Percentiles rank a stretch among this genome's conserved stretches.
These are phyloP conservation scores for Colletotrichum limetticola DNA, from an alignment of 2,329 filamentous ascomycete genomes.

Conservation along the genomic window DNA sequence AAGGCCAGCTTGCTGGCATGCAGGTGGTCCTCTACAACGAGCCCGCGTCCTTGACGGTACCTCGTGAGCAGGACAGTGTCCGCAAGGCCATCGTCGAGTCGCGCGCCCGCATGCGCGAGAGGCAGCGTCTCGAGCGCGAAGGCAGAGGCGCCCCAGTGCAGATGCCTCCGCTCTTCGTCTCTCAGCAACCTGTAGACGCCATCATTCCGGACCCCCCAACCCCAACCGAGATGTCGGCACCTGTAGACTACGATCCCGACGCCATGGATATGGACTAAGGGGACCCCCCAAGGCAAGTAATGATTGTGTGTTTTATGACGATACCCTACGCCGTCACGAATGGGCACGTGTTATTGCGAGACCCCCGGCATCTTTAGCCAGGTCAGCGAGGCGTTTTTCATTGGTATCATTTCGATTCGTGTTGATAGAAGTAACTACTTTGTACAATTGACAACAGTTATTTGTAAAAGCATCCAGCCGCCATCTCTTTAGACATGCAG, in stretches of 20 bases:
- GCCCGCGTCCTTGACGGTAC: conserved; percentile 79
- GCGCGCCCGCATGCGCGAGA: conserved; percentile 73
- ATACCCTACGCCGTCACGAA: conserved; percentile 13
- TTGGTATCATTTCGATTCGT: conserved; percentile 13
- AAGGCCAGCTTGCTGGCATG: conserved; percentile 68
- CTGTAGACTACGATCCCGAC: conserved; percentile 60
- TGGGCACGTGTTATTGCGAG: not conserved
- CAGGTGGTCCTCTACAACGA: conserved; percentile 88
- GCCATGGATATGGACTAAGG: conserved; percentile 74
- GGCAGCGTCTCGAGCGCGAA: conserved; percentile 51
- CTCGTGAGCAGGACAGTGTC: conserved; percentile 80
- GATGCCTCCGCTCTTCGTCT: conserved; percentile 33
- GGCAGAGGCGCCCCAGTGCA: conserved; percentile 30
- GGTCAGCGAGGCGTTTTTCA: conserved; percentile 24
- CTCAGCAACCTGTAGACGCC: conserved; percentile 19
- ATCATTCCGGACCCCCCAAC: not conserved
- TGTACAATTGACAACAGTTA: conserved; percentile 22
- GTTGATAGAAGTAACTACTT: conserved; percentile 1
- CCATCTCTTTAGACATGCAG: conserved; percentile 1
- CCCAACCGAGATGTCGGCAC: conserved; percentile 24
- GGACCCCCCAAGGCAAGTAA: conserved; percentile 10
- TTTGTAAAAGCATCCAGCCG: conserved; percentile 10
- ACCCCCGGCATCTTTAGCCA: not conserved
- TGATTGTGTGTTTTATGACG: not conserved
- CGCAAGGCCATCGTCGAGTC: conserved; percentile 86